Base-by-base conservation (phyloP, 164 flowering plant species). In the Aristolochia contorta region DNA sequence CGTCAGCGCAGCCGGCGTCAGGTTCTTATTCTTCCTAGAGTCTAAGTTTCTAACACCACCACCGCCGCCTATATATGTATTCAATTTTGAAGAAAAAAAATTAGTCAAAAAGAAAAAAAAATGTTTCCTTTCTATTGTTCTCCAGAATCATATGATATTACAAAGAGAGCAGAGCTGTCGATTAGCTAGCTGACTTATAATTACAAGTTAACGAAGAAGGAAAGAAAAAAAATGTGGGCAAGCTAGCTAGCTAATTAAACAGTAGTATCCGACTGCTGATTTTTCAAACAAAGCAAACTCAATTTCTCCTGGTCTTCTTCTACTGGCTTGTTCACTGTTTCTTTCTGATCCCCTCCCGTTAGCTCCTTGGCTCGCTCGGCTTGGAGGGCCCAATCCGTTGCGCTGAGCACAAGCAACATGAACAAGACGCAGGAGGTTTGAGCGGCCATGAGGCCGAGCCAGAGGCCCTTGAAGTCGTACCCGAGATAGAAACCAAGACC, bases 371-470 rank as follows among this genome's bases (percentile, higher is more conserved):
- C 89, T 56, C 90, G 67, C 61, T 69, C 61, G 10, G 85, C 82
- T 70, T 84, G 69, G 9, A 9, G 23, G 0, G 62, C 77, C 94
- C 94, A 86, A 61, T 86, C 75, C 3, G 94, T 86, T 25, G 74
- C 63, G 30, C 63, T 32, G 69, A 86, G 37, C 20, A 80, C 78
- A 15, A 72, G 15, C 62, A 86, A 18, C 90, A 86, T 86, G 47
- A 81, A 54, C 61, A 77, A 56, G 13, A 70, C 77, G 56, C 94
- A 86, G 3, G 82, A 75, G 16, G 54, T 75, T 52, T 86, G 86
- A 6, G 94, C 94, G 0, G 88, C 88, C 51, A 80, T 54, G 14
- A 86, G 73, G 2, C 94, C 94, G 4, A 86, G 55, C 94, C 94
- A 86, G 20, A 86, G 68, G 1, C 94, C 94, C 54, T 57, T 54